These are phyloP conservation scores for Kluyveromyces wickerhamii DNA, from an alignment of 805 yeast species.

Conservation along the genomic window DNA sequence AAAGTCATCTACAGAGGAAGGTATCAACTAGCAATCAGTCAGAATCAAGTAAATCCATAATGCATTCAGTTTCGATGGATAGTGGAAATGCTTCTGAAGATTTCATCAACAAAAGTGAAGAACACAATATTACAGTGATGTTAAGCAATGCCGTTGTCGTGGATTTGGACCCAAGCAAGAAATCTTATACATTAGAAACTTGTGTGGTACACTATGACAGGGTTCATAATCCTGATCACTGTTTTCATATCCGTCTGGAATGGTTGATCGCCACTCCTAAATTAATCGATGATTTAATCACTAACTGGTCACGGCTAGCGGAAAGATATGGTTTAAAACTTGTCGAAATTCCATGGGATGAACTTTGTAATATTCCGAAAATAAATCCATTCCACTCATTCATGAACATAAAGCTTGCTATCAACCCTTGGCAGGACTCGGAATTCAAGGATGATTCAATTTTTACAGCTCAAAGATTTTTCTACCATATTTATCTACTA, in stretches of 20 bases:
- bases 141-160: conserved; percentile 59
- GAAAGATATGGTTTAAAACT: conserved; percentile 74
- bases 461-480: conserved; percentile 47
- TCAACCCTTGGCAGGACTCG: conserved; percentile 64
- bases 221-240: conserved; percentile 90
- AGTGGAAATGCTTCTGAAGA: conserved; percentile 12
- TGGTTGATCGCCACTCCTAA: conserved; percentile 91
- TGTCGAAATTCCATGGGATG: conserved; percentile 90
- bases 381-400: conserved; percentile 85
- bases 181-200: conserved; percentile 71
- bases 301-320: conserved; percentile 72
- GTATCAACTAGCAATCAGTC: conserved; percentile 7
- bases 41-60: conserved; percentile 7
- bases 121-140: conserved; percentile 33
- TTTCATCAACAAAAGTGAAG: conserved; percentile 7
- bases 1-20: conserved; percentile 6
- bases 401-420: conserved; percentile 54
- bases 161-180: conserved; percentile 65
- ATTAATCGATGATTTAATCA: conserved; percentile 69
- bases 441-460: conserved; percentile 40
- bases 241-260: conserved; percentile 83
- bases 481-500: conserved; percentile 70
- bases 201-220: conserved; percentile 82
- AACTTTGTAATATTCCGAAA: conserved; percentile 65
- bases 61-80: conserved; percentile 8